phyloP scores from a whole-genome alignment of 1,284 basidiomycete species.

The Malassezia pachydermatis region DNA sequence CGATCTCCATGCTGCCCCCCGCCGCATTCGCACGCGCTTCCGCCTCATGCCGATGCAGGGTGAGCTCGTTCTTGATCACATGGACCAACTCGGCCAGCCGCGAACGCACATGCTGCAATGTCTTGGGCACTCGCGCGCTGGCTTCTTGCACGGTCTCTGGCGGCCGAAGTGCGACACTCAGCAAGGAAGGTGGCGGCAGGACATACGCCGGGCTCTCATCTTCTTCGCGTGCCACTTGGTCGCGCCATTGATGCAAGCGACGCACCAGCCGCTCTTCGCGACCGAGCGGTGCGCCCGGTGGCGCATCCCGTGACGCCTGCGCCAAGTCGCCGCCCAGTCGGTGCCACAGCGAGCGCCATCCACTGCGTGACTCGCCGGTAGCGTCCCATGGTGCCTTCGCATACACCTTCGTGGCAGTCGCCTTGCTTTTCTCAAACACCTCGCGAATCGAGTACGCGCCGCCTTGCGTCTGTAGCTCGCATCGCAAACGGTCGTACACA shows the following conservation, averaged over 20 bases:
- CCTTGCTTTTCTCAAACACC: constrained; percentile 36
- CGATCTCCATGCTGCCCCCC: not conserved
- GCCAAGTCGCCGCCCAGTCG: constrained; percentile 49
- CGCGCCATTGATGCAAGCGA: constrained; percentile 74
- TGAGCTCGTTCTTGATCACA: constrained; percentile 22
- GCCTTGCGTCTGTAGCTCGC: constrained; percentile 57
- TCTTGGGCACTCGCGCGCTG: constrained; percentile 23
- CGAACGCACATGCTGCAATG: constrained; percentile 23
- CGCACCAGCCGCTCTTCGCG: constrained; percentile 57
- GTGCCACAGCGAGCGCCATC: constrained; percentile 39
- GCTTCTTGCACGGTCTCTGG: constrained; percentile 25
- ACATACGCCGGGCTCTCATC: constrained; percentile 66
- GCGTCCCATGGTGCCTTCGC: constrained; percentile 46
- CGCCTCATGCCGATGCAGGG: too few relatives aligned
- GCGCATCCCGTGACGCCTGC: constrained; percentile 22
- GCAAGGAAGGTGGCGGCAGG: constrained; percentile 24
- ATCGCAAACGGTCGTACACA: constrained; percentile 84
- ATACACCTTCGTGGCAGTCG: constrained; percentile 35
- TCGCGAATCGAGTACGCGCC: constrained; percentile 49
- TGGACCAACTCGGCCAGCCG: constrained; percentile 26
- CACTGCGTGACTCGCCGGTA: constrained; percentile 31
- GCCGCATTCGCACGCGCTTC: not conserved
- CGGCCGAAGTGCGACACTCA: constrained; percentile 33
- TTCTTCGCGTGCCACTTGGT: constrained; percentile 65
- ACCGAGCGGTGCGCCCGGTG: constrained; percentile 25